A percentile compares a stretch with the other conserved stretches of the same genome.
phyloP scores from a whole-genome alignment of 2,329 filamentous ascomycete species.

The Colletotrichum theobromicola region DNA sequence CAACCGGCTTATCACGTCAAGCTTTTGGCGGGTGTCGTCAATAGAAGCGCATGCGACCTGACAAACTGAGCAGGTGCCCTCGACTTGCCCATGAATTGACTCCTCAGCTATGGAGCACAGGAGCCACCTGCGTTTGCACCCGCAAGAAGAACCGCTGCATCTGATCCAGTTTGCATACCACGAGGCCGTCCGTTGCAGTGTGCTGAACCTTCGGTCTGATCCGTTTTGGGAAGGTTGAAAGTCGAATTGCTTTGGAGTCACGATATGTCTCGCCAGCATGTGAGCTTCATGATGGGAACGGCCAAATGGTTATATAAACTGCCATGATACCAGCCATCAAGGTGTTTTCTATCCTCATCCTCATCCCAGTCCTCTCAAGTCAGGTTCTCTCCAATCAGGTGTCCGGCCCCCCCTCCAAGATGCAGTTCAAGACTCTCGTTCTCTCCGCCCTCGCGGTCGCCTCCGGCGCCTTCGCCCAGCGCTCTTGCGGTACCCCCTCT shows the following conservation, averaged over 20 bases:
- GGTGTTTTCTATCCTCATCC: not conserved
- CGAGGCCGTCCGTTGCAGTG: not conserved
- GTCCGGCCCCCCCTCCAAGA: not conserved
- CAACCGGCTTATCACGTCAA: slow-evolving; percentile 5
- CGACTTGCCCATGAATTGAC: not conserved
- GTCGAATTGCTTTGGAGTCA: not conserved
- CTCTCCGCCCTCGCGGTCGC: slow-evolving; percentile 16
- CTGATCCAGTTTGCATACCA: not conserved
- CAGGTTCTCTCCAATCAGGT: slow-evolving; percentile 7
- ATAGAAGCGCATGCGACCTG: not conserved
- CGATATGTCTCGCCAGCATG: not conserved
- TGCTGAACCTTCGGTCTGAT: not conserved
- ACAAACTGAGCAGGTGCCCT: slow-evolving; percentile 2
- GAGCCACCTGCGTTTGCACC: not conserved
- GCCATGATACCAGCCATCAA: slow-evolving; percentile 4
- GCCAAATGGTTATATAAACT: slow-evolving; percentile 6
- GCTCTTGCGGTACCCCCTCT: slow-evolving; percentile 17
- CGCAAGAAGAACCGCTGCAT: not conserved
- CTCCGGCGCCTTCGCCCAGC: slow-evolving; percentile 14
- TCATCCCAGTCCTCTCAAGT: not conserved
- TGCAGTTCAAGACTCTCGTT: slow-evolving; percentile 18
- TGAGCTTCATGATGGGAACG: not conserved
- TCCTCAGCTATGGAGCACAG: not conserved
- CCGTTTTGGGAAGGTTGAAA: slow-evolving; percentile 16
- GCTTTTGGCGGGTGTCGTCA: not conserved